phyloP scores from a whole-genome alignment of 2,329 filamentous ascomycete species.

The Raffaelea albimanens region DNA sequence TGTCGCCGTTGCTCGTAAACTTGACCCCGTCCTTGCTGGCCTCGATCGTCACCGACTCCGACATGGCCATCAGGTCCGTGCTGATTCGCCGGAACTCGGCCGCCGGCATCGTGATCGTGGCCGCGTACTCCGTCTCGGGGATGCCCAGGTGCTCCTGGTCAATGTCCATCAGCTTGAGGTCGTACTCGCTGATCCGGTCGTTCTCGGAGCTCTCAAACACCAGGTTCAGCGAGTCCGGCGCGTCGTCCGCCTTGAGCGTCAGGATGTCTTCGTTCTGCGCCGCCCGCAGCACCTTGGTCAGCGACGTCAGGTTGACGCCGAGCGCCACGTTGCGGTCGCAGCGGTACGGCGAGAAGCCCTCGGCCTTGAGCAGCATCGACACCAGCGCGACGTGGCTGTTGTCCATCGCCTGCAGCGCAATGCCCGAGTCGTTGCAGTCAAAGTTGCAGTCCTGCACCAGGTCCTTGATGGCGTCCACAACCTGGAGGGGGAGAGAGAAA shows the following conservation, averaged over 20 bases:
- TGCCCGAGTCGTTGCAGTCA: conserved; percentile 99
- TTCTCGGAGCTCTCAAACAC: conserved; percentile 84
- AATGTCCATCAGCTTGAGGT: conserved; percentile 99
- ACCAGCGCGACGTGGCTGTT: conserved; percentile 99
- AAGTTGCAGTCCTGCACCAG: conserved; percentile 99
- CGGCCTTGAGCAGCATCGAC: conserved; percentile 96
- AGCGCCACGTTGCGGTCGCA: conserved; percentile 99
- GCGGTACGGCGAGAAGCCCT: conserved; percentile 88
- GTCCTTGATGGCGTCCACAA: conserved; percentile 98
- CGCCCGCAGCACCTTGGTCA: conserved; percentile 94
- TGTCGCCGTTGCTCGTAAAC: conserved; percentile 88
- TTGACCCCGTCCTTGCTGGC: conserved; percentile 96
- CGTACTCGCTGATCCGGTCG: conserved; percentile 95
- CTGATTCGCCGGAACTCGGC: conserved; percentile 91
- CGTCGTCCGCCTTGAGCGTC: conserved; percentile 95
- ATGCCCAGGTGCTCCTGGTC: conserved; percentile 99
- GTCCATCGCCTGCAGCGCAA: conserved; percentile 98
- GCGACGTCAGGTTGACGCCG: conserved; percentile 89
- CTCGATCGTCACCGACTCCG: conserved; percentile 93
- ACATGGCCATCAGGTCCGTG: conserved; percentile 82
- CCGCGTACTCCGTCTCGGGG: conserved; percentile 95
- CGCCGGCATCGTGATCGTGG: conserved; percentile 81
- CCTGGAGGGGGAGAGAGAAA: conserved; percentile 38
- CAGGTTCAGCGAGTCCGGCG: conserved; percentile 89
- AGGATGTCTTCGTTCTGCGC: conserved; percentile 91